Evolutionary conservation across 345 rosid species (phyloP).

Genomic region (Arabidopsis thaliana): TAIR10.1 NC_003070.9:8713001-8713500

Average conservation of each 20-base stretch:
- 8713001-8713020: not conserved
- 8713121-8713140: slow-evolving; percentile 36
- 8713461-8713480: not conserved
- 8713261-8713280: slow-evolving; percentile 10
- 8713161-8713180: slow-evolving; percentile 30
- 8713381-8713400: too few relatives aligned
- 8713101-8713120: slow-evolving; percentile 25
- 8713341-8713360: too few relatives aligned
- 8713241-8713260: slow-evolving; percentile 17
- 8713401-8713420: too few relatives aligned
- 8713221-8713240: slow-evolving; percentile 3
- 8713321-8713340: too few relatives aligned
- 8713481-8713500: too few relatives aligned
- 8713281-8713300: not conserved
- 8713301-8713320: too few relatives aligned
- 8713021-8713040: not conserved
- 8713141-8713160: slow-evolving; percentile 30
- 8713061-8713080: slow-evolving; percentile 20
- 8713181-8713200: slow-evolving; percentile 11
- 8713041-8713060: slow-evolving; percentile 15
- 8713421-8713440: too few relatives aligned
- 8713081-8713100: not conserved
- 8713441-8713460: not conserved
- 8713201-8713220: not conserved
- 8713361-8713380: not conserved